A percentile compares a stretch with the other conserved stretches of the same genome.
phyloP scores from a whole-genome alignment of 305 asterid genomes.

The Solanum chacoense region DNA sequence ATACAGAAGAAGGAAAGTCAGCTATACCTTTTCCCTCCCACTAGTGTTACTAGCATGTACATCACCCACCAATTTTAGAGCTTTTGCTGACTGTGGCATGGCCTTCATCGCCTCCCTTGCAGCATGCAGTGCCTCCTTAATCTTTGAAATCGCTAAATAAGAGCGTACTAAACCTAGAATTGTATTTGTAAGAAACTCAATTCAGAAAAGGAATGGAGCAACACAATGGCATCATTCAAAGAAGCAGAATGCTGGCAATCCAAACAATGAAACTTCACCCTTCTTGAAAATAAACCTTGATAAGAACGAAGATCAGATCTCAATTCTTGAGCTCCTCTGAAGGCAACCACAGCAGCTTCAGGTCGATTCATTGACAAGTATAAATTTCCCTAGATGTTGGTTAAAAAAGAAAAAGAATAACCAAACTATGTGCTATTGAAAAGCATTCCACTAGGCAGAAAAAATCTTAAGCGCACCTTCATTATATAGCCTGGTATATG shows the following conservation, averaged over 20 bases:
- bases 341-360: slow-evolving; percentile 79
- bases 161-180: slow-evolving; percentile 86
- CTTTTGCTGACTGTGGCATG: slow-evolving; percentile 98
- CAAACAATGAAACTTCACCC: neutral
- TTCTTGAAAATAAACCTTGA: slow-evolving; percentile 49
- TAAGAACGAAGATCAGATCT: slow-evolving; percentile 96
- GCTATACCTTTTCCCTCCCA: slow-evolving; percentile 73
- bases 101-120: slow-evolving; percentile 99
- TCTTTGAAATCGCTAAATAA: slow-evolving; percentile 73
- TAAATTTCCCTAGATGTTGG: slow-evolving; percentile 66
- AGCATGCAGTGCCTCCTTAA: slow-evolving; percentile 84
- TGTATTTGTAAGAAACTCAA: slow-evolving; percentile 1
- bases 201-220: neutral
- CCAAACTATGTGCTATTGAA: neutral
- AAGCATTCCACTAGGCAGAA: neutral
- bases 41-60: slow-evolving; percentile 87
- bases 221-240: neutral
- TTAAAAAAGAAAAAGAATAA: neutral
- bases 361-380: slow-evolving; percentile 78
- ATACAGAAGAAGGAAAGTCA: neutral
- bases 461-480: slow-evolving; percentile 45
- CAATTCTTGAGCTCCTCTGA: slow-evolving; percentile 79
- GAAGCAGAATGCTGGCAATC: neutral
- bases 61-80: slow-evolving; percentile 91
- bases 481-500: slow-evolving; percentile 79